These are phyloP conservation scores for Cyclotella kingstonii DNA, from an alignment of 108 stramenopile species.

Conservation along the genomic window DNA sequence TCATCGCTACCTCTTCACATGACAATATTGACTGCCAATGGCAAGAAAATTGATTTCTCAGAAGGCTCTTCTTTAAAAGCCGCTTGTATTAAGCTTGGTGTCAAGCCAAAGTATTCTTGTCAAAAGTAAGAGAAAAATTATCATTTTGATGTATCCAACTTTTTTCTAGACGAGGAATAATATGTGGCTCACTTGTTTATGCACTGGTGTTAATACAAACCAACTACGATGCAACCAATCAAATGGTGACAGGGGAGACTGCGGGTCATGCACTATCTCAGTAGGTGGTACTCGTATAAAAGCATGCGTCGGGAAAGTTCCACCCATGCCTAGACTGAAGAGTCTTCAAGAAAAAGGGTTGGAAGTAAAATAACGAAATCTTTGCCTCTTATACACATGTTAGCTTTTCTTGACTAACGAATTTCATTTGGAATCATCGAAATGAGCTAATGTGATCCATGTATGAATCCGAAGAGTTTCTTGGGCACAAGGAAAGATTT, in stretches of 20 bases:
- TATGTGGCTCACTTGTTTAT: not conserved
- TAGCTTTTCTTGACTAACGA: too few relatives aligned
- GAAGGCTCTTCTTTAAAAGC: conserved; percentile 65
- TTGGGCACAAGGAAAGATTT: too few relatives aligned
- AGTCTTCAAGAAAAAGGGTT: conserved; percentile 85
- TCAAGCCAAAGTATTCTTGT: conserved; percentile 82
- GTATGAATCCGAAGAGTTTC: too few relatives aligned
- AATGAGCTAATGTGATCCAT: too few relatives aligned
- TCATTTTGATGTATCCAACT: too few relatives aligned
- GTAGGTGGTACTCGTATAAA: conserved; percentile 78
- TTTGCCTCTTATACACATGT: too few relatives aligned
- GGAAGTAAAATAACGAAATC: conserved; percentile 59
- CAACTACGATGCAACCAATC: not conserved
- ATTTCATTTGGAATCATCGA: too few relatives aligned
- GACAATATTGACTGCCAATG: conserved; percentile 66
- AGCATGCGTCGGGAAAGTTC: conserved; percentile 83
- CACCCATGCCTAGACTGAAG: conserved; percentile 73
- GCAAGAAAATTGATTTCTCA: conserved; percentile 72
- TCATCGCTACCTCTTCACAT: conserved; percentile 40
- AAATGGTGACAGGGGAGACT: conserved; percentile 63
- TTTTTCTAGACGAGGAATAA: too few relatives aligned
- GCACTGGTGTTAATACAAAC: not conserved
- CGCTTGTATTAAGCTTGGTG: conserved; percentile 67
- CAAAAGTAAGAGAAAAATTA: conserved; percentile 58
- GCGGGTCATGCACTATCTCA: conserved; percentile 69